Base-by-base conservation (phyloP, 345 rosid species). In the Pugionium cornutum region DNA sequence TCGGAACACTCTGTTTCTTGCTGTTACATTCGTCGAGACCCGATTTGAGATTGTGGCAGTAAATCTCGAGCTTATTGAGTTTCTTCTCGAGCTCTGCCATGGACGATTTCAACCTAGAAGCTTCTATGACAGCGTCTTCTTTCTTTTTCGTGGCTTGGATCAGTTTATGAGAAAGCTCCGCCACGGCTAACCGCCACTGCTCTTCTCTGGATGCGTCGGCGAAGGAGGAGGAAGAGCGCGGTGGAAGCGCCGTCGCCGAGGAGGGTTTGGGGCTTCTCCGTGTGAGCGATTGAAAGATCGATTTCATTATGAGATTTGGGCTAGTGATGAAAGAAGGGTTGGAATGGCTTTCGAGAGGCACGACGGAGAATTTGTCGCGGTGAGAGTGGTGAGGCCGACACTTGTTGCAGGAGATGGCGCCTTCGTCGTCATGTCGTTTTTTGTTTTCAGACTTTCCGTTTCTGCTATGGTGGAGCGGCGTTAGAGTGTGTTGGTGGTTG, bases 41-140 rank as follows among this genome's bases (percentile, higher is more conserved):
- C 0, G 88, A 86, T 66, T 88, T 94, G 71, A 94, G 81, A 54
- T 80, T 77, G 44, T 82, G 92, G 48, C 96, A 88, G 47, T 86
- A 85, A 64, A 85, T 76, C 71, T 94, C 97, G 33, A 94, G 97
- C 72, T 80, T 86, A 72, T 82, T 84, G 46, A 94, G 96, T 63
- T 94, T 94, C 74, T 85, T 90, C 79, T 94, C 99, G n/a, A 94
- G 92, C 73, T 94, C 97, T 33, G 83, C 62, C 95, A 90, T 88
- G 42, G 99, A 84, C 11, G 83, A 43, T 60, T 88, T 94, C 33
- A 94, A 78, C 72, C 80, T 84, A 1, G 91, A 86, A 64, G 91
- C 91, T 76, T 94, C 96, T 25, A 69, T 72, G n/a, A 88, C 47
- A 0, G 97, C 97, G 70, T 82, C 99, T 45, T 94, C 97, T 58